These are phyloP conservation scores for Metschnikowia reukaufii DNA, from an alignment of 805 yeast species.

Conservation along the genomic window DNA sequence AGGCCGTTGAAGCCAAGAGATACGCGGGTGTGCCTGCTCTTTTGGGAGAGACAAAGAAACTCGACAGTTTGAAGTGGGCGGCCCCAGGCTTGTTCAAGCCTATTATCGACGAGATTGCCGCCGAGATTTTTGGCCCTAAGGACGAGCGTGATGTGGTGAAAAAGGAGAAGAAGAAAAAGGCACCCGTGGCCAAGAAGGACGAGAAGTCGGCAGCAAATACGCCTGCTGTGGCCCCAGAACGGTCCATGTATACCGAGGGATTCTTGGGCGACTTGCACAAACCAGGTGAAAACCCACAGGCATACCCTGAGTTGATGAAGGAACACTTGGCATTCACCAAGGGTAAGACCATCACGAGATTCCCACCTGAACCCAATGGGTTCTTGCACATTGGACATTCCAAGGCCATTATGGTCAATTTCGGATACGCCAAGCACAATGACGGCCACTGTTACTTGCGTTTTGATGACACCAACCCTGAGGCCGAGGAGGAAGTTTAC, in stretches of 20 bases:
- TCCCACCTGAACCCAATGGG: conserved; percentile 99
- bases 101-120: conserved; percentile 73
- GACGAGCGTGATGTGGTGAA: conserved; percentile 88
- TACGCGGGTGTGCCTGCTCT: conserved; percentile 77
- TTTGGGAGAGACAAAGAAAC: conserved; percentile 71
- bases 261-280: conserved; percentile 93
- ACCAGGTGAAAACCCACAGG: conserved; percentile 94
- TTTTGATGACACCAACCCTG: conserved; percentile 98
- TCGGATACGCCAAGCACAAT: conserved; percentile 91
- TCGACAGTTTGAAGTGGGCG: conserved; percentile 88
- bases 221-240: conserved; percentile 24
- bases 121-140: conserved; percentile 82
- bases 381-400: conserved; percentile 96
- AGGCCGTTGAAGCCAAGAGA: conserved; percentile 65
- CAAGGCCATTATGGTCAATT: conserved; percentile 95
- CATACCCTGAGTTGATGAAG: conserved; percentile 76
- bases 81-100: conserved; percentile 85
- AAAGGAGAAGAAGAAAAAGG: conserved; percentile 67
- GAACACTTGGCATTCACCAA: conserved; percentile 76
- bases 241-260: conserved; percentile 94
- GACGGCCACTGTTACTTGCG: conserved; percentile 89
- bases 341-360: conserved; percentile 87
- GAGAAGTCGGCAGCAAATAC: too few relatives aligned
- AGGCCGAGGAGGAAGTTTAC: conserved; percentile 93
- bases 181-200: conserved; percentile 20